Percentiles rank a stretch among this genome's conserved stretches.
These are phyloP conservation scores for Rhizophagus prolifer DNA, from an alignment of 192 early-diverging fungal genomes.

Conservation along the genomic window DNA sequence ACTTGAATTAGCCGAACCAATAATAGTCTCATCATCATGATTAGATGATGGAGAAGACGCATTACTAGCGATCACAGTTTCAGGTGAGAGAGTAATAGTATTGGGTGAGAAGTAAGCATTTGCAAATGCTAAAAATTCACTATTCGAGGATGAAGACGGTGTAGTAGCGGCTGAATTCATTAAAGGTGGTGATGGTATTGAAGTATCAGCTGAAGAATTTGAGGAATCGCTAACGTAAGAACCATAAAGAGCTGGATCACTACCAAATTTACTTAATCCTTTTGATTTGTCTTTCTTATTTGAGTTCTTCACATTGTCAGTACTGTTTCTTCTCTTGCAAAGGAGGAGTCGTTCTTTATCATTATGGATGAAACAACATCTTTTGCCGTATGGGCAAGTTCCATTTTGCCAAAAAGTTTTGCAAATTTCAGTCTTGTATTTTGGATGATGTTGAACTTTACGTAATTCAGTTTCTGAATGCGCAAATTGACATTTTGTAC, in stretches of 20 bases:
- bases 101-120: constrained; percentile 26
- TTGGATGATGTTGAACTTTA: constrained; percentile 79
- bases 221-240: background rate
- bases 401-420: constrained; percentile 86
- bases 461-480: constrained; percentile 80
- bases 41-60: background rate
- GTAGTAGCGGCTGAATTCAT: background rate
- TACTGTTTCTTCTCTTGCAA: constrained; percentile 7
- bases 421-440: constrained; percentile 96
- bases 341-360: constrained; percentile 39
- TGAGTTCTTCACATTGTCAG: background rate
- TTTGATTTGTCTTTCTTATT: background rate
- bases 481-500: constrained; percentile 92
- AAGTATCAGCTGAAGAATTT: background rate
- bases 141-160: background rate
- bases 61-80: background rate
- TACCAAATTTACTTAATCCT: constrained; percentile 10
- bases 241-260: constrained; percentile 19
- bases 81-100: background rate
- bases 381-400: constrained; percentile 89
- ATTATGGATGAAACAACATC: constrained; percentile 93
- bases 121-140: constrained; percentile 14
- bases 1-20: background rate
- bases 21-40: background rate
- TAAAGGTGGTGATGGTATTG: background rate